phyloP scores from a whole-genome alignment of 805 yeast genomes.

The Starmerella floricola region DNA sequence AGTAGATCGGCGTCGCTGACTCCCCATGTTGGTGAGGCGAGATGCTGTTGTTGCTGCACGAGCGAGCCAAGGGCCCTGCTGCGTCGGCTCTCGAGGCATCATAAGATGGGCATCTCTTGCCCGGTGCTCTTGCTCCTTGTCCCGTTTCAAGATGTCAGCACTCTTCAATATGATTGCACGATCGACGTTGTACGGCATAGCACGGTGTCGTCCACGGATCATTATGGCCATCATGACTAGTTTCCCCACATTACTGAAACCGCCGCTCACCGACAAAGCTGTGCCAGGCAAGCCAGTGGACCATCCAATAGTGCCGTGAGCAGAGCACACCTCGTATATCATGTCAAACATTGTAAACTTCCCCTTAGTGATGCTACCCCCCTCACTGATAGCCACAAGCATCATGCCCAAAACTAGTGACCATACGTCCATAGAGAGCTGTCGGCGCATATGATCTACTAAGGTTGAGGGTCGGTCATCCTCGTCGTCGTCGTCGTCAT shows the following conservation, averaged over 20 bases:
- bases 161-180: conserved; percentile 84
- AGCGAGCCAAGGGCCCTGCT: conserved; percentile 16
- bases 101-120: conserved; percentile 17
- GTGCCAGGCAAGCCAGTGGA: conserved; percentile 69
- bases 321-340: conserved; percentile 81
- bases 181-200: conserved; percentile 83
- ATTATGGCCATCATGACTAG: conserved; percentile 77
- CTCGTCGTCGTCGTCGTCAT: conserved; percentile 24
- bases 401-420: conserved; percentile 76
- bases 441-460: conserved; percentile 63
- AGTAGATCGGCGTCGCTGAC: conserved; percentile 11
- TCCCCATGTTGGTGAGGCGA: conserved; percentile 14
- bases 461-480: conserved; percentile 30
- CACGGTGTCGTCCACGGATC: conserved; percentile 94
- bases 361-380: conserved; percentile 37
- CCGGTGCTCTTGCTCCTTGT: conserved; percentile 20
- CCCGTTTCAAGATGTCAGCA: conserved; percentile 33
- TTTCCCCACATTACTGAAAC: conserved; percentile 63
- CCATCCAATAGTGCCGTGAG: conserved; percentile 93
- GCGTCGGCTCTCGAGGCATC: conserved; percentile 13
- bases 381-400: conserved; percentile 77
- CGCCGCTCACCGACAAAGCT: conserved; percentile 57
- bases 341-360: conserved; percentile 38
- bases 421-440: conserved; percentile 91
- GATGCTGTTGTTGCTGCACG: conserved; percentile 22